phyloP scores from a whole-genome alignment of 352 stramenopile genomes.

The Saprolegnia parasitica region DNA sequence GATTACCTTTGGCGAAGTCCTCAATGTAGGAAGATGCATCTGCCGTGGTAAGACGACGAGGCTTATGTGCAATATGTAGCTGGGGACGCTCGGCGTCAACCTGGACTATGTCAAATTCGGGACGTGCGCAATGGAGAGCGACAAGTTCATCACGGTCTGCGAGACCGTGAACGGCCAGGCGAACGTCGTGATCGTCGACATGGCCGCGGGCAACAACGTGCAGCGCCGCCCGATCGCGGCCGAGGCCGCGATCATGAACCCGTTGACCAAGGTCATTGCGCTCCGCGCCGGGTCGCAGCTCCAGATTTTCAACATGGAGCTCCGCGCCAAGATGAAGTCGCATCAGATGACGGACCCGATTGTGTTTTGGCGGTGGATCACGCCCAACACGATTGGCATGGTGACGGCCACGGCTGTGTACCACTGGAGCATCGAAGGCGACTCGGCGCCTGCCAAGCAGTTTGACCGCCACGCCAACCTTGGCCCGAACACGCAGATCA shows the following conservation, averaged over 20 bases:
- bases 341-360: slow-evolving; percentile 90
- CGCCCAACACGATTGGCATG: slow-evolving; percentile 94
- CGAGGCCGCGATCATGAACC: slow-evolving; percentile 99
- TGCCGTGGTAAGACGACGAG: neutral
- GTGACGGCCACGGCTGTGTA: slow-evolving; percentile 96
- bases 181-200: slow-evolving; percentile 91
- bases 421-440: slow-evolving; percentile 96
- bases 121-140: slow-evolving; percentile 95
- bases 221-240: slow-evolving; percentile 96
- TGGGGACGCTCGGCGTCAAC: slow-evolving; percentile 84
- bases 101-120: slow-evolving; percentile 91
- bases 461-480: slow-evolving; percentile 97
- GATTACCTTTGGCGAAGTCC: slow-evolving; percentile 86
- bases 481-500: slow-evolving; percentile 95
- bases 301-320: slow-evolving; percentile 99
- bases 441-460: slow-evolving; percentile 91
- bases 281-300: slow-evolving; percentile 90
- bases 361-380: slow-evolving; percentile 99
- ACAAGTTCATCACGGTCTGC: slow-evolving; percentile 95
- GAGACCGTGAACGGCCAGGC: slow-evolving; percentile 84
- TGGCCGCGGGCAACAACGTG: slow-evolving; percentile 81
- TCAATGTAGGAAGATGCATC: slow-evolving; percentile 66
- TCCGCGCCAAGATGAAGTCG: slow-evolving; percentile 98
- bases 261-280: slow-evolving; percentile 88
- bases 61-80: slow-evolving; percentile 35